Evolutionary conservation across 257 asterid species (phyloP).

Genomic region (Oldenlandia corymbosa): DNA sequence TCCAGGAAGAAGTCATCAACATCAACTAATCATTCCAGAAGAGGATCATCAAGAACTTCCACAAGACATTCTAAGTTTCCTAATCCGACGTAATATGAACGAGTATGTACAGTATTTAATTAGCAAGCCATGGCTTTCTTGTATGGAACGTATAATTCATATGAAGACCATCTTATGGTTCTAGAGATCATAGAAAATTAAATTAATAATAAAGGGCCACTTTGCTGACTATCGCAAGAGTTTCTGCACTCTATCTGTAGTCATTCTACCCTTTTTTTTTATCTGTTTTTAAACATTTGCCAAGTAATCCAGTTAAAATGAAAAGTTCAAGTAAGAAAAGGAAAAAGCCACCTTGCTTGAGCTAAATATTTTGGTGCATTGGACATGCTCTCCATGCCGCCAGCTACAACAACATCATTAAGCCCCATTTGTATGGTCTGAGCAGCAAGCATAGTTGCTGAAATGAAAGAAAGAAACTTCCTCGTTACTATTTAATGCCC

Average conservation of each 20-base stretch:
- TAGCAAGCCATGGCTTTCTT: neutral
- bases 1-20: neutral
- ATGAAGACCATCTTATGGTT: neutral
- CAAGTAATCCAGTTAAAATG: neutral
- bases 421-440: constrained; percentile 64
- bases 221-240: neutral
- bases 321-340: neutral
- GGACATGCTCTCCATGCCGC: constrained; percentile 99
- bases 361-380: constrained; percentile 81
- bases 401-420: constrained; percentile 81
- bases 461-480: constrained; percentile 9
- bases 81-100: neutral
- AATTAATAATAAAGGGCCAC: neutral
- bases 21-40: neutral
- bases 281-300: neutral
- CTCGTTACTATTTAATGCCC: constrained; percentile 10
- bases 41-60: neutral
- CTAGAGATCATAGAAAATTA: neutral
- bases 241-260: neutral
- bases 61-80: neutral
- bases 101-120: neutral
- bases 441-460: constrained; percentile 91
- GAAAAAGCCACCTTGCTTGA: constrained; percentile 56
- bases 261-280: neutral
- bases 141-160: neutral